Percentiles rank a stretch among this genome's conserved stretches.
These are phyloP conservation scores for Boeremia lycopersici DNA, from an alignment of 2,329 filamentous ascomycete species.

Conservation along the genomic window DNA sequence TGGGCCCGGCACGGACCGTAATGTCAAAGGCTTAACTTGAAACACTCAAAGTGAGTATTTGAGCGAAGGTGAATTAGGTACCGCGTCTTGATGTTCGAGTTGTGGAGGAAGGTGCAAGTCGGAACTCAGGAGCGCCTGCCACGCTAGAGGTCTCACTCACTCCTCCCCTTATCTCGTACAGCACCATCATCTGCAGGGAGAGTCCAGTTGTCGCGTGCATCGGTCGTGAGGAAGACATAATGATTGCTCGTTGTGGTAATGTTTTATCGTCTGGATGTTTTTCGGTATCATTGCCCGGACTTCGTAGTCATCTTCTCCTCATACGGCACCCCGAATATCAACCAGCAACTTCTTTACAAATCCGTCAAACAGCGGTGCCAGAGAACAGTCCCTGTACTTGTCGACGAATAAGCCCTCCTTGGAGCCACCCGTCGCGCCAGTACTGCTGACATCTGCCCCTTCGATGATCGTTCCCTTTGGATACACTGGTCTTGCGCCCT, in stretches of 20 bases:
- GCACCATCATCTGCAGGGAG: not conserved
- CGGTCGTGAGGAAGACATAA: not conserved
- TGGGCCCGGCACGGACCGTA: too few species aligned
- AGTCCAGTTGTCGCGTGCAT: too few species aligned
- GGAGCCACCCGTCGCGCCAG: slow-evolving; percentile 25
- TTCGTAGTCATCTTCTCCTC: not conserved
- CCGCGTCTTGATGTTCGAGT: not conserved
- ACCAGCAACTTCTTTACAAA: slow-evolving; percentile 63
- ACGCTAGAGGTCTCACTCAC: not conserved
- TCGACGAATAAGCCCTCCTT: slow-evolving; percentile 61
- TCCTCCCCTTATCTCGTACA: not conserved
- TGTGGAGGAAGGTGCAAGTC: not conserved
- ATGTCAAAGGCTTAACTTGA: too few species aligned
- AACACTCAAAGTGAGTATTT: not conserved
- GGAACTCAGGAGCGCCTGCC: not conserved
- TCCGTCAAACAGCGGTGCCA: slow-evolving; percentile 70
- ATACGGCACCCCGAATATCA: slow-evolving; percentile 31
- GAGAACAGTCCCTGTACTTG: slow-evolving; percentile 75
- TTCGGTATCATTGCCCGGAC: not conserved
- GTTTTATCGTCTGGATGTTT: not conserved
- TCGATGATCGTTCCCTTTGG: slow-evolving; percentile 66
- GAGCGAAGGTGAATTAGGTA: not conserved
- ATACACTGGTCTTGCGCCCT: slow-evolving; percentile 68
- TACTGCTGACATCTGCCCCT: slow-evolving; percentile 39
- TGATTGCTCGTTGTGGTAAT: not conserved